Percentiles rank a stretch among this genome's conserved stretches.
phyloP scores from a whole-genome alignment of 192 early-diverging fungal species.

The Lobosporangium transversale region DNA sequence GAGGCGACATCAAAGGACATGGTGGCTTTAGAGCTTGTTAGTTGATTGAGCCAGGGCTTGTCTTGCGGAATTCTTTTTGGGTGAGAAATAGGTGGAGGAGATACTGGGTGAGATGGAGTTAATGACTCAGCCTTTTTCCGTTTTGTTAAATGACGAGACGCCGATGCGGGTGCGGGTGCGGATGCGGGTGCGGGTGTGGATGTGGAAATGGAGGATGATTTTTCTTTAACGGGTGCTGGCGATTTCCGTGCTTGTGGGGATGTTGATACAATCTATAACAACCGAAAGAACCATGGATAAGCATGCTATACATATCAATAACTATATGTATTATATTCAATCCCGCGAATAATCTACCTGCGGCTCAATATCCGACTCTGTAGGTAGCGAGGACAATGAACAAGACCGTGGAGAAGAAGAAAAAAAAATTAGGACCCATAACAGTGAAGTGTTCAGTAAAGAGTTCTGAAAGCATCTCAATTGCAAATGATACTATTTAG shows the following conservation, averaged over 20 bases:
- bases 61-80: conserved; percentile 2
- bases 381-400: neutral
- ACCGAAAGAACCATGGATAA: neutral
- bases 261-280: neutral
- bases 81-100: neutral
- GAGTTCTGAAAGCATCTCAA: too few relatives aligned
- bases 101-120: conserved; percentile 2
- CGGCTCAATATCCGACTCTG: conserved; percentile 5
- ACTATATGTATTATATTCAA: too few relatives aligned
- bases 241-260: neutral
- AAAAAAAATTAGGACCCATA: neutral
- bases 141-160: neutral
- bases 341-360: conserved; percentile 8
- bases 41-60: conserved; percentile 14
- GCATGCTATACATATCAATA: too few relatives aligned
- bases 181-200: neutral
- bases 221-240: neutral
- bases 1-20: conserved; percentile 46
- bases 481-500: too few relatives aligned
- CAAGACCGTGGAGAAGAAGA: too few relatives aligned
- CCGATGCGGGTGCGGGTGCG: too few relatives aligned
- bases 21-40: conserved; percentile 10
- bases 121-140: conserved; percentile 9
- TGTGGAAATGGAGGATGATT: conserved; percentile 1
- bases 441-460: neutral